These are phyloP conservation scores for Rhynchospora pubera DNA, from an alignment of 176 grass and related monocot genomes.

Conservation along the genomic window DNA sequence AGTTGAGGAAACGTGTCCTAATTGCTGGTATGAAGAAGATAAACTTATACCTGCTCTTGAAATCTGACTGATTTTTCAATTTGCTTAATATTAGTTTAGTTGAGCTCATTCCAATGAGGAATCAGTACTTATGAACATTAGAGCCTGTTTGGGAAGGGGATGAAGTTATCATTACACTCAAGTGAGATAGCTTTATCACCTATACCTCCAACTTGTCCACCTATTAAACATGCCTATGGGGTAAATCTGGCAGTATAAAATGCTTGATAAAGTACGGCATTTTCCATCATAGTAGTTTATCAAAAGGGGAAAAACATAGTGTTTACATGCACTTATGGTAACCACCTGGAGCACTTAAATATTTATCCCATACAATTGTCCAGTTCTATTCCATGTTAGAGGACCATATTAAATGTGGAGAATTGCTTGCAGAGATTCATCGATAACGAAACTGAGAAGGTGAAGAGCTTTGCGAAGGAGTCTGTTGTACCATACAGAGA, in stretches of 20 bases:
- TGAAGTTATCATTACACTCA: no score
- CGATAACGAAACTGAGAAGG: conserved; percentile 73
- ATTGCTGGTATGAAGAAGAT: neutral
- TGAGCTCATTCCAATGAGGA: neutral
- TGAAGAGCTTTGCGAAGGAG: conserved; percentile 74
- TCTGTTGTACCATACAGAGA: conserved; percentile 68
- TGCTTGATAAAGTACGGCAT: neutral
- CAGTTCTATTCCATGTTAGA: neutral
- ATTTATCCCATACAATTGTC: neutral
- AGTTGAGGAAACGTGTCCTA: neutral
- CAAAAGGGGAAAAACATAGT: neutral
- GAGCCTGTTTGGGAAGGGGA: no score
- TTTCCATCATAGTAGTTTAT: neutral
- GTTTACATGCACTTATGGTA: neutral
- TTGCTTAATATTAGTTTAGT: neutral
- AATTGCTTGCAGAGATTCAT: conserved; percentile 49
- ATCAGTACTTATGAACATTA: neutral
- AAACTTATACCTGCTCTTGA: neutral
- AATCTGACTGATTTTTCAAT: neutral
- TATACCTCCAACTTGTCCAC: no score
- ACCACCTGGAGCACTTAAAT: neutral
- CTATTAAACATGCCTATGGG: no score
- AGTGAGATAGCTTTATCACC: no score
- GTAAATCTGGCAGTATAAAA: neutral
- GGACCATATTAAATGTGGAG: neutral